Evolutionary conservation across 805 yeast species (phyloP).

Genomic region (Zygoascus tannicola): DNA sequence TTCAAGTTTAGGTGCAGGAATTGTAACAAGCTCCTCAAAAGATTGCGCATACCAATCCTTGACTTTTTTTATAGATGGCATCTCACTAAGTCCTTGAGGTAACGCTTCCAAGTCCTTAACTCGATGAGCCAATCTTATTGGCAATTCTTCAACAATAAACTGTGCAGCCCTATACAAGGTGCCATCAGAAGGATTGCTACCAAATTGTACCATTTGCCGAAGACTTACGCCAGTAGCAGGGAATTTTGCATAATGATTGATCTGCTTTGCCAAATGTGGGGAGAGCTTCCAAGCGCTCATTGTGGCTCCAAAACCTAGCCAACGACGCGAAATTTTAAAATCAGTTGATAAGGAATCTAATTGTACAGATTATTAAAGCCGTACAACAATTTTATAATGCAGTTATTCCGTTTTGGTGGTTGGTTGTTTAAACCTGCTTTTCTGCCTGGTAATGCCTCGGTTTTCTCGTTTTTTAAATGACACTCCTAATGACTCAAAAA

Average conservation of each 20-base stretch:
- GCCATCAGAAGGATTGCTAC: conserved; percentile 70
- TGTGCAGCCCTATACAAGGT: conserved; percentile 73
- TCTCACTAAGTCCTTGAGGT: conserved; percentile 62
- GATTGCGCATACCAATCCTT: conserved; percentile 87
- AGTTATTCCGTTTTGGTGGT: no score
- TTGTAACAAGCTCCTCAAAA: conserved; percentile 62
- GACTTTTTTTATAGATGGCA: conserved; percentile 69
- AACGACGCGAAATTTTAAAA: no score
- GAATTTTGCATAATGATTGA: conserved; percentile 56
- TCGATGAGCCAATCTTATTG: conserved; percentile 75
- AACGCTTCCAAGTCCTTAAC: conserved; percentile 75
- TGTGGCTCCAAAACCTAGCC: no score
- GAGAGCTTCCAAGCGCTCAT: conserved; percentile 25
- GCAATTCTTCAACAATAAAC: conserved; percentile 77
- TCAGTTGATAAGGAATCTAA: no score
- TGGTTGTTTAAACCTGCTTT: no score
- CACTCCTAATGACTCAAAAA: no score
- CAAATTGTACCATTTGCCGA: conserved; percentile 87
- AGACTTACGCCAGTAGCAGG: conserved; percentile 80
- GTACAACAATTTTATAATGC: no score
- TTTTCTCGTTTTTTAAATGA: no score
- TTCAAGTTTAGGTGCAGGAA: conserved; percentile 49
- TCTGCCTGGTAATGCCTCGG: no score
- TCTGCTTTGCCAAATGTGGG: conserved; percentile 41
- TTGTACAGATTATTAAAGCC: no score